Evolutionary conservation across 495 filamentous ascomycete genomes (phyloP), one percentile per base, ranked within the genome.

Genomic region (Aspergillus funiculosus): DNA sequence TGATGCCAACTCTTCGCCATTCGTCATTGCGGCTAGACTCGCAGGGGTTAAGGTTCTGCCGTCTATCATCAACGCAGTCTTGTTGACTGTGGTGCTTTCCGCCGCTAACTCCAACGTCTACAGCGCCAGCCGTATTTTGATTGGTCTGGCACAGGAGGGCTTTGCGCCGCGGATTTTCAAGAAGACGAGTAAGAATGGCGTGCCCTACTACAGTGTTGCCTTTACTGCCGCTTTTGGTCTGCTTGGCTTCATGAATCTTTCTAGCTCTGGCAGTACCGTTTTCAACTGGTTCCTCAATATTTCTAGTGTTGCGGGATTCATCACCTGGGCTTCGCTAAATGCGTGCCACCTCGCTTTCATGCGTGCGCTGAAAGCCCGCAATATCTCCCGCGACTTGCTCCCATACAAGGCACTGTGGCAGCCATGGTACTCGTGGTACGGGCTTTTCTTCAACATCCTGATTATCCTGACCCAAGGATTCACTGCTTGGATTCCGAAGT

Each of bases 71-170:
- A 94, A 92, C 63, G 87, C 77, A 1, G 80, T 86, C 27, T 73
- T 89, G 32, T 61, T 89, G 48, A 88, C 76, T 14, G 81, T 83
- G 19, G 84, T 83, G 4, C 74, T 81, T 34, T 87, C 82, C 4
- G 78, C 82, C 2, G 86, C 81, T 51, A 94, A 94, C 58, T 83
- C 85, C 6, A 88, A 86, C 67, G 76, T 90, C 42, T 94, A 89
- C 65, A 88, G 82, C 7, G 80, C 78, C 28, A 79, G 76, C 51
- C 81, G 83, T 56, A 78, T 84, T 28, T 56, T 87, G 6, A 65
- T 82, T 39, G 79, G 79, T 19, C 66, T 86, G 40, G 78, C 79
- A 6, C 68, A 77, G 39, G 77, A 82, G 47, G 68, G 74, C 11
- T 77, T 79, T 32, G 83, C 80, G 0, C 82, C 82, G 0, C 61